Evolutionary conservation across 495 filamentous ascomycete genomes (phyloP).

Genomic region (Parmelia sp.): DNA sequence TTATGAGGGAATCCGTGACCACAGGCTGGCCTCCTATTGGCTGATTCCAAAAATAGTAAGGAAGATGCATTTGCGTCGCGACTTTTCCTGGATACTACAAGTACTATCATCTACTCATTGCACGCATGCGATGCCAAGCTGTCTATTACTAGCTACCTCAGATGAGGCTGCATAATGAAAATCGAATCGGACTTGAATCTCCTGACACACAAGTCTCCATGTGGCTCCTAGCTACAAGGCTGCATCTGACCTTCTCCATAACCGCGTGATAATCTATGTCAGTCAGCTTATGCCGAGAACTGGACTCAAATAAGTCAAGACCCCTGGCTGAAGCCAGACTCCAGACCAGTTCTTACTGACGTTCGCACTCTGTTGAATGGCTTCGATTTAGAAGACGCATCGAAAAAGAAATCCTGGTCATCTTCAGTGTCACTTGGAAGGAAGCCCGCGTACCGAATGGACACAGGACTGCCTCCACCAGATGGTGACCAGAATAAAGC

Average conservation of each 20-base stretch:
- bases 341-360: background rate
- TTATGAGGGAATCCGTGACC: too few relatives aligned
- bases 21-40: too few relatives aligned
- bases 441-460: background rate
- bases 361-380: background rate
- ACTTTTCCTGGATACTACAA: slow-evolving; percentile 1
- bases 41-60: background rate
- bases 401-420: background rate
- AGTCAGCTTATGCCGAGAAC: background rate
- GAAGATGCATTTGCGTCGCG: background rate
- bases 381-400: background rate
- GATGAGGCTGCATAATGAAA: background rate
- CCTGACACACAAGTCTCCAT: background rate
- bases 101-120: background rate
- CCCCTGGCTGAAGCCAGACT: background rate
- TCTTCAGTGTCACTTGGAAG: background rate
- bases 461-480: background rate
- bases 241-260: background rate
- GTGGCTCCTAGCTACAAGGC: background rate
- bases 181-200: background rate
- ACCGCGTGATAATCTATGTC: background rate
- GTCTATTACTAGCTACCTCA: background rate
- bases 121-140: slow-evolving; percentile 3
- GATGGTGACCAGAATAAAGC: slow-evolving; percentile 5
- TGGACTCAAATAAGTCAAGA: background rate